Base-by-base conservation (phyloP, 495 filamentous ascomycete genomes). In the Neurospora sp. region DNA sequence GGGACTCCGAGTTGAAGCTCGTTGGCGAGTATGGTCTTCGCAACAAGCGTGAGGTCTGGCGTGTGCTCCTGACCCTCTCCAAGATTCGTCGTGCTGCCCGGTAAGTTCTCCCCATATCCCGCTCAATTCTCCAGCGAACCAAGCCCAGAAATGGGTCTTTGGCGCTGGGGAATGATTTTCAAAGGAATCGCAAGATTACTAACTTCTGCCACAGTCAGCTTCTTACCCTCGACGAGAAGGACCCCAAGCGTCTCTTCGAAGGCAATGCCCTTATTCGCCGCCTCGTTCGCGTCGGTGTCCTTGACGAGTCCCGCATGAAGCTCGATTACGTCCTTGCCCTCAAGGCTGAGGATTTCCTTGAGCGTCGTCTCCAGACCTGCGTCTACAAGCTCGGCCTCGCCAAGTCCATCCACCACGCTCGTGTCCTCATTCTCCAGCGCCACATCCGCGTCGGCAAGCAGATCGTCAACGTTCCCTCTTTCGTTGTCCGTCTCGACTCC, bases 51-150 rank as follows among this genome's bases (percentile, higher is more conserved):
- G 96, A 99, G 89, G 96, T 99, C 80, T 99, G 96, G 96, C 93
- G 96, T 86, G 96, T 99, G 81, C 91, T 93, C 90, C 92, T 98
- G 85, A 97, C 94, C 75, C 93, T 99, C 77, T 99, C 96, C 86
- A 99, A 99, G 91, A 98, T 99, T 81, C 94, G 96, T 93, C 96
- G 96, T 96, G 96, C 96, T 91, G 96, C 96, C 84, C 96, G 96
- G 94, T 97, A 93, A 83, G 91, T 78, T 16, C 31, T 44, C 5
- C 5, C 5, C n/a, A 7, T 7, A 72, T 23, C 73, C 54, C 70
- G 40, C 54, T 76, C 69, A 23, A 40, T 69, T 35, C 2, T 46
- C 5, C 41, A 8, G n/a, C 46, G 35, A n/a, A 20, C 14, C 3
- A 48, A 6, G 20, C 39, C 27, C 37, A 54, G 23, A 70, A 73